Base-by-base conservation (phyloP, 306 rosid genomes). In the Abrus pulchellus region DNA sequence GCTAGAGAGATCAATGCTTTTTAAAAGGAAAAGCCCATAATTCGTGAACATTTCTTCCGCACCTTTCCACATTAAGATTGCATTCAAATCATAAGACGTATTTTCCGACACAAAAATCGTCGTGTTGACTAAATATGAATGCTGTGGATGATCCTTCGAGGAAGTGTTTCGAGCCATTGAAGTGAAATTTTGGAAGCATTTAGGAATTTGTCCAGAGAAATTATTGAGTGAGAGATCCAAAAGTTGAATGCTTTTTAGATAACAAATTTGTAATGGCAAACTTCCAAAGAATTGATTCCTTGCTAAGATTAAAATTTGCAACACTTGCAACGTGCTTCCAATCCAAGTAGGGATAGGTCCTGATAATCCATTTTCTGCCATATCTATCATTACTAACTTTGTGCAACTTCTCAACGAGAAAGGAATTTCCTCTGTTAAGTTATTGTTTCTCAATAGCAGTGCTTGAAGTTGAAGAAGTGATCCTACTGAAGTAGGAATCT, bases 21-120 rank as follows among this genome's bases (percentile, higher is more conserved):
- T 72, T 1, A 44, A 5, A 36, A 68, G 64, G 0, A 5, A 40
- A 1, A 36, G 6, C 20, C 4, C 1, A 11, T 6, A 5, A 11
- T 79, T 38, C 45, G 48, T 28, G 30, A 70, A 36, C 50, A 2
- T 8, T 14, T 40, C 60, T 2, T 62, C 68, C 10, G 20, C 61
- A 14, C 86, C 86, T 83, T 83, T 83, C 86, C 86, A 83, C 41
- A 45, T 70, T 28, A 83, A 28, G 5, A 76, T 38, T 69, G 68
- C 66, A 48, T 5, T 48, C 9, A 82, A 27, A 7, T 33, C 28
- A 81, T 32, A 20, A 20, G 20, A 20, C 20, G 10, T 33, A 3
- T 0, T 0, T 12, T 27, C 1, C 3, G 0, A 4, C 1, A 1
- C 0, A 9, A 0, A 11, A 1, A 20, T 9, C 4, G 1, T 9